These are phyloP conservation scores for Nevesoporus exiguus DNA, from an alignment of 768 basidiomycete species.

Conservation along the genomic window DNA sequence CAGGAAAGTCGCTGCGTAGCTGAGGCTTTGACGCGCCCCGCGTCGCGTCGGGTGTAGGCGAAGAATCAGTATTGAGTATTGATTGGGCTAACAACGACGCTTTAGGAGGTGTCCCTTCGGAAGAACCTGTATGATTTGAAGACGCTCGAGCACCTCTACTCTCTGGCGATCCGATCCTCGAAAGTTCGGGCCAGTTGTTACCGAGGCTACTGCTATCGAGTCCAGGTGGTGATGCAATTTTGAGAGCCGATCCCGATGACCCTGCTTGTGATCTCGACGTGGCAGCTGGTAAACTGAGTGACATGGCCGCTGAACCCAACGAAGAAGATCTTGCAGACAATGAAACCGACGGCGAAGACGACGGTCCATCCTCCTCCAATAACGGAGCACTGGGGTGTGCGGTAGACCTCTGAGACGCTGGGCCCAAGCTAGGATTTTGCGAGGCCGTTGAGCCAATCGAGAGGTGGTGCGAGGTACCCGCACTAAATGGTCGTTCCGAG, in stretches of 20 bases:
- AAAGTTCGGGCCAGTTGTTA: constrained; percentile 10
- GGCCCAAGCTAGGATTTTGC: constrained; percentile 4
- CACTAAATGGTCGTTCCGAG: constrained; percentile 16
- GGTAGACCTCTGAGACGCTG: constrained; percentile 13
- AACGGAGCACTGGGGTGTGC: constrained; percentile 3
- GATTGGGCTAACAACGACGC: constrained; percentile 13
- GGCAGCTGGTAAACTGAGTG: constrained; percentile 14
- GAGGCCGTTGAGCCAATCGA: neutral
- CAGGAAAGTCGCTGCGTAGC: constrained; percentile 6
- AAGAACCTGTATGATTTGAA: constrained; percentile 3
- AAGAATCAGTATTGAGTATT: constrained; percentile 10
- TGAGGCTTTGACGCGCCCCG: constrained; percentile 20
- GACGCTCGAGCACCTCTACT: constrained; percentile 6
- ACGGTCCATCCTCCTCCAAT: constrained; percentile 18
- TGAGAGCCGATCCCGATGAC: constrained; percentile 1
- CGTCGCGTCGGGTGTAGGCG: constrained; percentile 4
- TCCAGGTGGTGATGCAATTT: constrained; percentile 10
- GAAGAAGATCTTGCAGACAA: constrained; percentile 1
- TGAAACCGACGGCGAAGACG: constrained; percentile 8
- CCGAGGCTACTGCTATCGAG: neutral
- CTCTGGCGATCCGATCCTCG: constrained; percentile 20
- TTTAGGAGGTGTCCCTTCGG: constrained; percentile 7
- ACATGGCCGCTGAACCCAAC: constrained; percentile 14
- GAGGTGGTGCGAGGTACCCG: constrained; percentile 12
- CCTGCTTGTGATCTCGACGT: constrained; percentile 11